Evolutionary conservation across 805 yeast genomes (phyloP).

Genomic region (Cyberlindnera euphorbiiphila): DNA sequence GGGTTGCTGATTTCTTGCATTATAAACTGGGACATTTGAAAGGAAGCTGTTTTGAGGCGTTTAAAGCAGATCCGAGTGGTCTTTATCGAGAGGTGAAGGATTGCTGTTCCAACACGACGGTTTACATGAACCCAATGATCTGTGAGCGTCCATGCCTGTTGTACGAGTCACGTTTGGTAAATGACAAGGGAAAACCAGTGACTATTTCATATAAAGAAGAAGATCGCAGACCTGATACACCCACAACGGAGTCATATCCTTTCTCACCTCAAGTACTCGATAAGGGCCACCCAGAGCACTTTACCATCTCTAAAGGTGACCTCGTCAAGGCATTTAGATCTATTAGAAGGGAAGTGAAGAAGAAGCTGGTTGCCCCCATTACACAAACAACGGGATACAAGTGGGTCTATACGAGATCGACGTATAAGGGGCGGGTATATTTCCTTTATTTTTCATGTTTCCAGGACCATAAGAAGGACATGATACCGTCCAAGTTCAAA

Average conservation of each 20-base stretch:
- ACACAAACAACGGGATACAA: conserved; percentile 24
- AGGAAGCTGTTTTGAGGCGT: conserved; percentile 20
- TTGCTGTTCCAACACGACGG: conserved; percentile 19
- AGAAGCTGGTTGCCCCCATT: conserved; percentile 19
- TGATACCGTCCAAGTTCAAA: conserved; percentile 20
- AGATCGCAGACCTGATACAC: conserved; percentile 15
- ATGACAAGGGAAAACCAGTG: conserved; percentile 22
- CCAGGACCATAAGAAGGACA: conserved; percentile 23
- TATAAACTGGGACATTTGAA: conserved; percentile 23
- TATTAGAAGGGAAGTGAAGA: conserved; percentile 21
- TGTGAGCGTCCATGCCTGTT: conserved; percentile 23
- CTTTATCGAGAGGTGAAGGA: conserved; percentile 23
- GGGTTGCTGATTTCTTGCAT: conserved; percentile 21
- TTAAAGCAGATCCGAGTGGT: conserved; percentile 12
- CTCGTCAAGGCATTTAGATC: conserved; percentile 20
- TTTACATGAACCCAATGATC: conserved; percentile 20
- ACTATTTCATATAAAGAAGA: conserved; percentile 21
- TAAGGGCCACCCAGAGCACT: conserved; percentile 19
- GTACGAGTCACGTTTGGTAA: conserved; percentile 21
- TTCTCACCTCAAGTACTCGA: conserved; percentile 19
- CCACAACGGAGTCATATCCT: conserved; percentile 24
- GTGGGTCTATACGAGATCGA: conserved; percentile 24
- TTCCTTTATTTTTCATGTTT: conserved; percentile 24
- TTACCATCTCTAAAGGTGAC: conserved; percentile 20
- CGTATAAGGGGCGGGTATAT: conserved; percentile 22